Evolutionary conservation across 345 rosid species (phyloP).

Genomic region (Trapa bicornis): DNA sequence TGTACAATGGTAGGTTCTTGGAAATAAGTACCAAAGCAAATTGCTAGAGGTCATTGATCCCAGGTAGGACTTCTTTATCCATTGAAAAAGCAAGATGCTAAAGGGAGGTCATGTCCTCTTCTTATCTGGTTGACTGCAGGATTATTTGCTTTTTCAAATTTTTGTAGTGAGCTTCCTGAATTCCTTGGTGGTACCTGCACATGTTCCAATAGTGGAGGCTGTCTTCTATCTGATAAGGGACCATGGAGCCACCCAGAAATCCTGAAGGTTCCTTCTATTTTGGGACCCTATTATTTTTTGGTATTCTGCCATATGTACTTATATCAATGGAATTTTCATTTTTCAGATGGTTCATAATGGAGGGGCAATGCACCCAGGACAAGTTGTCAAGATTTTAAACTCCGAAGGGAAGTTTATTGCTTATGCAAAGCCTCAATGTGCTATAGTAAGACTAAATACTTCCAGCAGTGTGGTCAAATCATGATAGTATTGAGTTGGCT

Average conservation of each 20-base stretch:
- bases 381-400: slow-evolving; percentile 79
- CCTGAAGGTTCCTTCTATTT: slow-evolving; percentile 38
- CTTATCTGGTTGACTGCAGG: background rate
- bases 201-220: slow-evolving; percentile 78
- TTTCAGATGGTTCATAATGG: slow-evolving; percentile 76
- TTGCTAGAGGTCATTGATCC: slow-evolving; percentile 85
- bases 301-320: slow-evolving; percentile 7
- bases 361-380: slow-evolving; percentile 56
- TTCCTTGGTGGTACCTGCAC: slow-evolving; percentile 84
- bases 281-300: background rate
- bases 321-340: slow-evolving; percentile 1
- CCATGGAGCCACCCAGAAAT: slow-evolving; percentile 90
- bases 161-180: slow-evolving; percentile 78
- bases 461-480: background rate
- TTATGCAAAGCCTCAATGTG: slow-evolving; percentile 73
- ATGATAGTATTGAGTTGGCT: background rate
- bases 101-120: background rate
- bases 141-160: background rate
- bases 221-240: slow-evolving; percentile 92
- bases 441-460: slow-evolving; percentile 33
- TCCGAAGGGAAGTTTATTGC: slow-evolving; percentile 83
- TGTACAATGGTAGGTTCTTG: slow-evolving; percentile 60
- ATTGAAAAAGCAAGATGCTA: background rate
- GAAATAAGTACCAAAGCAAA: slow-evolving; percentile 72
- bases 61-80: slow-evolving; percentile 28